Evolutionary conservation across 345 rosid species (phyloP), one percentile per base, ranked within the genome.

Genomic region (Linum tenue): DNA sequence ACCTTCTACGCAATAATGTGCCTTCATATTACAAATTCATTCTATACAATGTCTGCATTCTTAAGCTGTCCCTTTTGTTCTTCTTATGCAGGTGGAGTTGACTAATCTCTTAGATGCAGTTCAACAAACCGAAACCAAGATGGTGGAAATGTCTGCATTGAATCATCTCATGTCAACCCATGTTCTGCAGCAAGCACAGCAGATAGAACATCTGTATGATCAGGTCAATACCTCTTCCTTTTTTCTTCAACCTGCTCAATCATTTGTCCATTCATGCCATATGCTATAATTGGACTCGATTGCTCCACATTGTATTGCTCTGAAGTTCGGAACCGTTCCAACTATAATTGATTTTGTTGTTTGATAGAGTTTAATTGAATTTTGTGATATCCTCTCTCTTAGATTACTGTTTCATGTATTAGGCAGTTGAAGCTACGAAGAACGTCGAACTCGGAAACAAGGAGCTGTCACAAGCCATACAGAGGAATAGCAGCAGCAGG

Each of bases 61-160:
- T 69, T 36, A 56, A 22, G 42, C 62, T 72, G 48, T 62, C 60
- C 67, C 60, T 72, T 42, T 42, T 59, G 16, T 64, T 39, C 50
- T 38, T 63, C 22, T 53, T 64, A n/a, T 79, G 80, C 80, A 91
- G 97, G 91, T 84, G 3, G 97, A 88, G 81, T 81, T 91, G 81
- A 76, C 85, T 40, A 81, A 80, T 82, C 95, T 91, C 56, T 79
- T 94, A 64, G 99, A 91, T 48, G 81, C 92, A 39, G 97, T 73
- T 76, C 95, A 81, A 72, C 79, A 90, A 82, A 94, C 95, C 4
- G 99, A 87, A 80, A 87, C 96, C 39, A 89, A 84, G 82, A 91
- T 95, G 97, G 91, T 95, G 68, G 99, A 95, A 82, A 91, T 95
- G 95, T 91, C 97, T 60, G 97, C 97, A 65, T 51, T 87, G 77